Conservation (phyloP, 306 rosid species). For the Clitoria ternatea region DNA sequence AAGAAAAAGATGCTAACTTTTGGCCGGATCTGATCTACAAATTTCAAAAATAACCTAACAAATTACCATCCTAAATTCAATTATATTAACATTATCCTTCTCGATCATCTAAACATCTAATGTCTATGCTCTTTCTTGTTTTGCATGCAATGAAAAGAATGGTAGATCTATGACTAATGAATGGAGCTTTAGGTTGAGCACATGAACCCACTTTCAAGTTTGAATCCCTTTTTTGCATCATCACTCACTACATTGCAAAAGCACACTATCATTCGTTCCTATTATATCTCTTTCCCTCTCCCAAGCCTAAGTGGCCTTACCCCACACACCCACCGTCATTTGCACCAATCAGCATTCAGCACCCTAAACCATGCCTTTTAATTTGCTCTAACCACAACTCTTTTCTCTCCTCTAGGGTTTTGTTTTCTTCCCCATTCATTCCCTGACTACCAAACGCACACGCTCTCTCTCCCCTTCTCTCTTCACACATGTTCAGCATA, state of each 20-base stretch:
- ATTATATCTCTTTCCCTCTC: not conserved
- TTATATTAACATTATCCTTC: not conserved
- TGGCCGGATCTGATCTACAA: not conserved
- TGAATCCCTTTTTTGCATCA: not conserved
- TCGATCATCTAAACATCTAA: not conserved
- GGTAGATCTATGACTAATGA: not conserved
- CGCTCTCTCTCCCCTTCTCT: not conserved
- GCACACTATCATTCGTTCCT: constrained; percentile 7
- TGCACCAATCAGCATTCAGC: not conserved
- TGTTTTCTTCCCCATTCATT: not conserved
- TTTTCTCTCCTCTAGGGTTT: not conserved
- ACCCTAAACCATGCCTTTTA: constrained; percentile 3
- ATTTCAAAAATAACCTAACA: not conserved
- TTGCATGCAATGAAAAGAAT: not conserved
- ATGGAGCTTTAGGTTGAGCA: not conserved
- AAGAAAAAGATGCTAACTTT: not conserved
- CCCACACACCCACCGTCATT: not conserved
- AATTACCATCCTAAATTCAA: not conserved
- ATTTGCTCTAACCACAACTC: constrained; percentile 5
- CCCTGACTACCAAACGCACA: not conserved
- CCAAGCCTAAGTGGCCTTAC: constrained; percentile 9
- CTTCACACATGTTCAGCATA: constrained; percentile 9
- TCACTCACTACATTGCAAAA: constrained; percentile 23
- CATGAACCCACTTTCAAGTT: constrained; percentile 20
- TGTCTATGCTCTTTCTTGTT: not conserved